phyloP scores from a whole-genome alignment of 2,329 filamentous ascomycete genomes.

The Pseudogymnoascus sp. region DNA sequence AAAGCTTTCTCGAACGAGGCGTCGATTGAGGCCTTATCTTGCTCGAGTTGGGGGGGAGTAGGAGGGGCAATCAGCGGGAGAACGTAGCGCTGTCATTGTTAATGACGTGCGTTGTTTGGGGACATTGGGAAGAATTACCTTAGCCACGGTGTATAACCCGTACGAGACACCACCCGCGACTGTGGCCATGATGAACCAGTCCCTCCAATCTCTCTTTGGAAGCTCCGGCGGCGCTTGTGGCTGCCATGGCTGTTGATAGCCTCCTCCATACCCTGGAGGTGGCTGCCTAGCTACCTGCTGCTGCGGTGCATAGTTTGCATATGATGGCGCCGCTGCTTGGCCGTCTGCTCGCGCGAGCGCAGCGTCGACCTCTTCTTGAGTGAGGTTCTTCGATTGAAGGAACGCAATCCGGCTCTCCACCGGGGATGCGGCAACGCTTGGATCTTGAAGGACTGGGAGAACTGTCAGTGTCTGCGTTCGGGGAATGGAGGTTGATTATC shows the following conservation, averaged over 20 bases:
- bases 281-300: constrained; percentile 35
- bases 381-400: constrained; percentile 92
- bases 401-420: constrained; percentile 90
- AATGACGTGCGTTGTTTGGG: constrained; percentile 14
- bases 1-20: constrained; percentile 92
- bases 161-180: constrained; percentile 86
- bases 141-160: constrained; percentile 78
- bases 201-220: constrained; percentile 86
- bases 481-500: constrained; percentile 10
- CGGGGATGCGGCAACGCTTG: constrained; percentile 81
- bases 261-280: constrained; percentile 39
- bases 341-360: constrained; percentile 71
- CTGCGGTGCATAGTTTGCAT: constrained; percentile 35
- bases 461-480: constrained; percentile 17
- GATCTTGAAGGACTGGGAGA: constrained; percentile 77
- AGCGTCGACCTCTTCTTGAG: constrained; percentile 85
- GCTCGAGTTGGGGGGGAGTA: constrained; percentile 85
- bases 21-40: constrained; percentile 89
- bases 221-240: constrained; percentile 47
- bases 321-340: constrained; percentile 34
- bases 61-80: constrained; percentile 86
- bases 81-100: constrained; percentile 66
- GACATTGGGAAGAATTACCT: constrained; percentile 46
- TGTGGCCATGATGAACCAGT: constrained; percentile 99
- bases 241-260: constrained; percentile 50